phyloP scores from a whole-genome alignment of 805 yeast genomes.

The Ogataea allantospora region DNA sequence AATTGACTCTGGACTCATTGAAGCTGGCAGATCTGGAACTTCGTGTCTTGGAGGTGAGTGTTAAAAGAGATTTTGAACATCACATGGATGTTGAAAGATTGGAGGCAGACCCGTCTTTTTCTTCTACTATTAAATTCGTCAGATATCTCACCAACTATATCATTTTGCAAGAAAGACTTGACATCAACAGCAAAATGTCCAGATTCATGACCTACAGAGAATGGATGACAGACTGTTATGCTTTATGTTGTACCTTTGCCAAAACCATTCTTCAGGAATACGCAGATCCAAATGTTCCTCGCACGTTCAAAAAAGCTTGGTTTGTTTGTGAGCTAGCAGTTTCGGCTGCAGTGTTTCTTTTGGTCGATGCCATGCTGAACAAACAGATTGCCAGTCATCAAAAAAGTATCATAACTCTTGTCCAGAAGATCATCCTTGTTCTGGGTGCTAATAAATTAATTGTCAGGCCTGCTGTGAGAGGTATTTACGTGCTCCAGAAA shows the following conservation, averaged over 20 bases:
- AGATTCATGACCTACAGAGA: constrained; percentile 24
- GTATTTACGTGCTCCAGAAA: constrained; percentile 28
- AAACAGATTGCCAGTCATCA: constrained; percentile 20
- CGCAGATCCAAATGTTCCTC: constrained; percentile 17
- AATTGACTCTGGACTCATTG: constrained; percentile 19
- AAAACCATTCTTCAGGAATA: constrained; percentile 17
- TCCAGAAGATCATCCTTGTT: constrained; percentile 19
- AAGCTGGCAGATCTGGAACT: constrained; percentile 29
- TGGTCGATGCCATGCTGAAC: constrained; percentile 30
- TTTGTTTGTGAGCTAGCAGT: constrained; percentile 25
- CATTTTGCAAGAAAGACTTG: constrained; percentile 27
- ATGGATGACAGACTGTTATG: constrained; percentile 25
- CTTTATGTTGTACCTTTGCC: constrained; percentile 25
- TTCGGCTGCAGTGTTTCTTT: constrained; percentile 29
- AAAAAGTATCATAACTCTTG: constrained; percentile 16
- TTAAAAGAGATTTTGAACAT: constrained; percentile 20
- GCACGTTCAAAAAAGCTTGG: constrained; percentile 24
- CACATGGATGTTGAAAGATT: constrained; percentile 21
- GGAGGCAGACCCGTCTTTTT: constrained; percentile 13
- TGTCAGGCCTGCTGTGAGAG: constrained; percentile 33
- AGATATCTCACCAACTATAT: constrained; percentile 19
- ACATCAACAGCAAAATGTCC: constrained; percentile 32
- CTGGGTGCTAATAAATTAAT: constrained; percentile 25
- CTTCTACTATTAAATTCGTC: constrained; percentile 16
- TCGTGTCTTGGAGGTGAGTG: constrained; percentile 23